Base-by-base conservation (phyloP, 441 rosid genomes). In the Manihot esculenta region DNA sequence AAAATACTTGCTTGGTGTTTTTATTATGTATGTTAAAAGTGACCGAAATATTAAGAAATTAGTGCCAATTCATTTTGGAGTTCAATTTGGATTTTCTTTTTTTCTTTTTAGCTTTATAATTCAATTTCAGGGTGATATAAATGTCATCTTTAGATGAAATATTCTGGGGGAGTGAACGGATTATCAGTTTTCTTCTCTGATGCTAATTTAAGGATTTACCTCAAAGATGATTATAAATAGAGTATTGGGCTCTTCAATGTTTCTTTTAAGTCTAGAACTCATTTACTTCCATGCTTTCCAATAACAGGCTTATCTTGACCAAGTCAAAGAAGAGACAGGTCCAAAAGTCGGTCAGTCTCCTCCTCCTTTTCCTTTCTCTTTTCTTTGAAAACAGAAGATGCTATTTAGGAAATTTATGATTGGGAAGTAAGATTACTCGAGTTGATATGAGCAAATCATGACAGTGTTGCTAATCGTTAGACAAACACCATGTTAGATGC, bases 261-360 rank as follows among this genome's bases (percentile, higher is more conserved):
- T 13, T 24, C 10, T 24, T 12, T 13, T 45, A 10, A 53, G 21
- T 45, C 27, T 15, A 41, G 50, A 64, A 68, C 23, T 72, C 53
- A 47, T 68, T n/a, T 18, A 17, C n/a, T 21, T 35, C 15, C 47
- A 20, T 53, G 54, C 17, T 64, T 64, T 72, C 18, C 64, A 70
- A 59, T 80, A 30, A 56, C 81, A 94, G 99, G 97, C 82, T 62
- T 80, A 89, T 84, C 86, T 89, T 17, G 99, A 92, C 72, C 84
- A 83, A 77, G 74, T 79, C 63, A 85, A 83, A 69, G 88, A 89
- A 80, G 88, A 79, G 64, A 58, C 80, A 6, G 83, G 84, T 76
- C 84, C 87, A n/a, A 90, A 86, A 84, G 75, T 82, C 50, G 96
- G 99, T 92, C 62, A 73, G 89, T 69, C 73, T 21, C 62, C 64